These are phyloP conservation scores for Penicillium oxalicum DNA, from an alignment of 2,329 filamentous ascomycete genomes.

Conservation along the genomic window DNA sequence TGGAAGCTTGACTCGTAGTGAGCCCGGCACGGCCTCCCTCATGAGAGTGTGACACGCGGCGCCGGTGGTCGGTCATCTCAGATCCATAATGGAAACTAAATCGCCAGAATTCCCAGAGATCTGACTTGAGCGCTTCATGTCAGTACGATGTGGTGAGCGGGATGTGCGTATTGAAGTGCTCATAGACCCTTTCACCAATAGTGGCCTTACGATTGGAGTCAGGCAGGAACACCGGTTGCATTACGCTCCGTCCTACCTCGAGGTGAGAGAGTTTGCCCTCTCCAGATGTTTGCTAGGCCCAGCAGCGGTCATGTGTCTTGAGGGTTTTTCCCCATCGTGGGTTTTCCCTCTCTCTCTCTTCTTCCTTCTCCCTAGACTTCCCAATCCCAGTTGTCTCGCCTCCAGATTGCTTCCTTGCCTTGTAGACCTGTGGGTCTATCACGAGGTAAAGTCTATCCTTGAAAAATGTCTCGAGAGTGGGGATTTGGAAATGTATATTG, in stretches of 20 bases:
- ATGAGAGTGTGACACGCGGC: background rate
- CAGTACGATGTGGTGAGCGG: background rate
- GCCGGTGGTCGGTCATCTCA: background rate
- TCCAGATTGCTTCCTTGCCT: no score
- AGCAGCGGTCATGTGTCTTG: no score
- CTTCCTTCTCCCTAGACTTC: no score
- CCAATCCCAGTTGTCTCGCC: no score
- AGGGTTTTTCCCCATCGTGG: no score
- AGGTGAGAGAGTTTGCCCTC: background rate
- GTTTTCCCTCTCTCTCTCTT: no score
- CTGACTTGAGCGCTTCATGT: background rate
- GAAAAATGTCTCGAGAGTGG: constrained; percentile 12
- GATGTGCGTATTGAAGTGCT: constrained; percentile 1
- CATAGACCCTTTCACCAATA: constrained; percentile 6
- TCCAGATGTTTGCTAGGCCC: no score
- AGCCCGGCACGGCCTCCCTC: no score
- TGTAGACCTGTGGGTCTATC: background rate
- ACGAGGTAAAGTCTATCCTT: constrained; percentile 11
- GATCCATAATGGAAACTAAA: constrained; percentile 16
- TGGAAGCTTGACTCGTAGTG: no score
- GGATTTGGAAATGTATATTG: constrained; percentile 10
- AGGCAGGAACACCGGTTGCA: constrained; percentile 1
- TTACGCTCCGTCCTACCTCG: constrained; percentile 5
- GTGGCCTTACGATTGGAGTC: constrained; percentile 2
- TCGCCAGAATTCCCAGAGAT: constrained; percentile 11